These are phyloP conservation scores for Zygnema cylindricum DNA, from an alignment of 139 green algal species.

Conservation along the genomic window DNA sequence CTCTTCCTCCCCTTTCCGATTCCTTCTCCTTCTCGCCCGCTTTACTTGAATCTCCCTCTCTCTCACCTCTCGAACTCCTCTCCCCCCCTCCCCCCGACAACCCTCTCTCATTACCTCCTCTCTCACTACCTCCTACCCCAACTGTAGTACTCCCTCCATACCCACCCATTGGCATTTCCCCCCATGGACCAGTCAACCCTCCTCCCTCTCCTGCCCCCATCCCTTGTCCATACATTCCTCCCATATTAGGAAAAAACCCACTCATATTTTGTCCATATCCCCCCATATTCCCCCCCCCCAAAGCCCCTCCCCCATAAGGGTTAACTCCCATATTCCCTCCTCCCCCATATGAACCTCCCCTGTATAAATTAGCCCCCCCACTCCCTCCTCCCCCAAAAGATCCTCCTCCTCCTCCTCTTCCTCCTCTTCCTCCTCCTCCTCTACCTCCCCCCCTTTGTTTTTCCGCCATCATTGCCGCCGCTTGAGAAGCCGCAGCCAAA, in stretches of 20 bases:
- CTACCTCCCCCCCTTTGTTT: not conserved
- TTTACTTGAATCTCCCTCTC: constrained; percentile 31
- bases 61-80: constrained; percentile 30
- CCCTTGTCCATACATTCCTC: not conserved
- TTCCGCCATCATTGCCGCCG: constrained; percentile 10
- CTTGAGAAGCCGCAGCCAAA: not conserved
- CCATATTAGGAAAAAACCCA: not conserved
- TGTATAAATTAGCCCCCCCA: too few species aligned
- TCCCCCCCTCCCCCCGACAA: not conserved
- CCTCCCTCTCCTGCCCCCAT: not conserved
- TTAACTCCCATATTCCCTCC: not conserved
- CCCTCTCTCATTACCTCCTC: not conserved
- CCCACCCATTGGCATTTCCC: not conserved
- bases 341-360: too few species aligned
- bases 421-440: not conserved
- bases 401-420: not conserved
- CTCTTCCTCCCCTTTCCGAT: constrained; percentile 1
- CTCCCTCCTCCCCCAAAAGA: not conserved
- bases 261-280: not conserved
- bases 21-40: constrained; percentile 18
- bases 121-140: constrained; percentile 7
- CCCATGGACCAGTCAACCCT: constrained; percentile 1
- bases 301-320: not conserved
- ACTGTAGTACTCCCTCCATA: constrained; percentile 6
- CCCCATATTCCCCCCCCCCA: not conserved